A percentile compares a stretch with the other conserved stretches of the same genome.
phyloP scores from a whole-genome alignment of 805 yeast species.

The Candida germanica region DNA sequence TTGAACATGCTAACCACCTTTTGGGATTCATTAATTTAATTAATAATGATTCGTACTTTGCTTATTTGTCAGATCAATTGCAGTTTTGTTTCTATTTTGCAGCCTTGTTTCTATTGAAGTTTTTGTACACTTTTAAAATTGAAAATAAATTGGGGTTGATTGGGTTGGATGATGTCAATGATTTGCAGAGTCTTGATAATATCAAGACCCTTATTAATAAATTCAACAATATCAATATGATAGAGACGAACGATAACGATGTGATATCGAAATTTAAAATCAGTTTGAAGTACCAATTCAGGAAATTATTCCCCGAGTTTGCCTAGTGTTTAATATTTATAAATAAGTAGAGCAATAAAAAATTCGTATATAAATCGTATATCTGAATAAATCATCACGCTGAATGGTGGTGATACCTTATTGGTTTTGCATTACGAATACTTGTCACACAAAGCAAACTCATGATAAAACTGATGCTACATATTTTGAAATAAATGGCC shows the following conservation, averaged over 20 bases:
- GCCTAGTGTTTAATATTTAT: too few species aligned
- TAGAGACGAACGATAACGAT: slow-evolving; percentile 25
- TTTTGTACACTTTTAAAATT: slow-evolving; percentile 13
- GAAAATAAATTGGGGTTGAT: slow-evolving; percentile 6
- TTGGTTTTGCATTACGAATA: slow-evolving; percentile 7
- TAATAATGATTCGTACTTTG: slow-evolving; percentile 55
- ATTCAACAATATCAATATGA: slow-evolving; percentile 26
- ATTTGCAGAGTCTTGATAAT: slow-evolving; percentile 11
- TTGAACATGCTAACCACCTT: slow-evolving; percentile 41
- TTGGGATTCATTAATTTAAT: slow-evolving; percentile 40
- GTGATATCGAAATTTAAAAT: slow-evolving; percentile 27
- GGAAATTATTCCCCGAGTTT: slow-evolving; percentile 10
- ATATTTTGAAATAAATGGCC: slow-evolving; percentile 24
- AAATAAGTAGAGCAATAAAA: too few species aligned
- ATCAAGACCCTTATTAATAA: slow-evolving; percentile 24
- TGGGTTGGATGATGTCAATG: slow-evolving; percentile 8
- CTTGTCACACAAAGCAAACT: slow-evolving; percentile 20
- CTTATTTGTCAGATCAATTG: slow-evolving; percentile 68
- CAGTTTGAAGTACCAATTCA: slow-evolving; percentile 17
- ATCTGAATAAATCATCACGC: too few species aligned
- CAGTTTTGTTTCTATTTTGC: slow-evolving; percentile 51
- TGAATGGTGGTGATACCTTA: background rate
- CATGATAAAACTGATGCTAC: slow-evolving; percentile 21
- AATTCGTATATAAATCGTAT: too few species aligned
- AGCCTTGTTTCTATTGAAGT: slow-evolving; percentile 33